Percentiles rank a stretch among this genome's conserved stretches.
Conservation (phyloP, 2,329 filamentous ascomycete species). For the Xylariaceae sp. region DNA sequence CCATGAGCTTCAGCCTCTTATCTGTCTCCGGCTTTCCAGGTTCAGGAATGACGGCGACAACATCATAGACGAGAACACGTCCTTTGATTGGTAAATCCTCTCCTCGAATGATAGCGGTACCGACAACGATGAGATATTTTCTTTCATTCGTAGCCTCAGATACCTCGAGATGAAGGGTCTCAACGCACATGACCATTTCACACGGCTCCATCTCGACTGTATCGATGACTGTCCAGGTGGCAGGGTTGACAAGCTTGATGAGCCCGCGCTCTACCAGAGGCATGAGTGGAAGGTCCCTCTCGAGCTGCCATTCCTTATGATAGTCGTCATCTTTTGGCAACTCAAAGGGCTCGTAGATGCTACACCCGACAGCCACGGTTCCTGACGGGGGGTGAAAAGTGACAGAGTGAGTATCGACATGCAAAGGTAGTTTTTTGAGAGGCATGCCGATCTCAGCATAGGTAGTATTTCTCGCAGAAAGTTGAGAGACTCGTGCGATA, state of each 20-base stretch:
- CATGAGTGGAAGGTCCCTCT: slow-evolving; percentile 60
- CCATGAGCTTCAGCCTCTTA: slow-evolving; percentile 78
- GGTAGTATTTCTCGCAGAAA: slow-evolving; percentile 61
- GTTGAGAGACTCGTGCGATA: slow-evolving; percentile 69
- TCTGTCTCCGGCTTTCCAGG: slow-evolving; percentile 83
- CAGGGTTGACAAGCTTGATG: slow-evolving; percentile 75
- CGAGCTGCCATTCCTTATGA: slow-evolving; percentile 75
- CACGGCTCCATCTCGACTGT: slow-evolving; percentile 68
- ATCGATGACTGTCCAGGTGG: slow-evolving; percentile 77
- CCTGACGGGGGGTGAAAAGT: slow-evolving; percentile 73
- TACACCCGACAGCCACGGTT: slow-evolving; percentile 75
- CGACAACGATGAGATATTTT: slow-evolving; percentile 77
- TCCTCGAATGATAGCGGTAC: slow-evolving; percentile 80
- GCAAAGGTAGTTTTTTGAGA: slow-evolving; percentile 67
- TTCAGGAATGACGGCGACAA: slow-evolving; percentile 88
- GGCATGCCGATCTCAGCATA: slow-evolving; percentile 75
- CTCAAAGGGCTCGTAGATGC: slow-evolving; percentile 67
- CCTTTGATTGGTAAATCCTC: slow-evolving; percentile 88
- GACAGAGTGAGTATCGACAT: slow-evolving; percentile 68
- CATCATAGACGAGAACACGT: slow-evolving; percentile 84
- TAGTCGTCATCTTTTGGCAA: slow-evolving; percentile 84
- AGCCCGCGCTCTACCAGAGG: slow-evolving; percentile 70
- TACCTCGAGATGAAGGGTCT: slow-evolving; percentile 80
- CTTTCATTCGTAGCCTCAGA: slow-evolving; percentile 89
- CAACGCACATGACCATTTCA: slow-evolving; percentile 78